Evolutionary conservation across 768 basidiomycete genomes (phyloP).

Genomic region (Tylopilus rubrobrunneus): DNA sequence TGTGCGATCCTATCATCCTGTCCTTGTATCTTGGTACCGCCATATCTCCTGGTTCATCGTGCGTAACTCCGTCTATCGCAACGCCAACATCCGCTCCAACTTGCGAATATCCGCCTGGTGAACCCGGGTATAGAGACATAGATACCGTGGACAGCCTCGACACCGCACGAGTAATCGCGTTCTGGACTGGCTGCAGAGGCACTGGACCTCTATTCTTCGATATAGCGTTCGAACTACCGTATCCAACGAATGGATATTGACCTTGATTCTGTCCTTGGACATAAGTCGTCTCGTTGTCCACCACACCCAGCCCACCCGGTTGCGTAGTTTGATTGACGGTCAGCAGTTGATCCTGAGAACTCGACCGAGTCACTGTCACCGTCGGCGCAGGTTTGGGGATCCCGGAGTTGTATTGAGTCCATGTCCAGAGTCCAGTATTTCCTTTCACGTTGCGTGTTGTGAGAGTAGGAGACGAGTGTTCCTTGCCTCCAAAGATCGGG

Average conservation of each 20-base stretch:
- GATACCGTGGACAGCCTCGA: constrained; percentile 40
- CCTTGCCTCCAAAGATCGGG: constrained; percentile 76
- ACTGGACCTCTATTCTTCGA: constrained; percentile 25
- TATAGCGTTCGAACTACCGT: constrained; percentile 19
- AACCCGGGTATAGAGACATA: constrained; percentile 44
- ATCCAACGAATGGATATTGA: constrained; percentile 24
- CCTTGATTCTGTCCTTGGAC: constrained; percentile 9
- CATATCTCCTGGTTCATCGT: constrained; percentile 39
- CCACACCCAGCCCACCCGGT: constrained; percentile 5
- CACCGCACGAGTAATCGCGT: constrained; percentile 38
- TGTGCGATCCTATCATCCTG: constrained; percentile 20
- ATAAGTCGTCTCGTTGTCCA: constrained; percentile 11
- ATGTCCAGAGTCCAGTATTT: constrained; percentile 48
- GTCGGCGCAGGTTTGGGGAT: constrained; percentile 27
- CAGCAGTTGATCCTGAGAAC: constrained; percentile 14
- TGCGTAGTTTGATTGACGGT: constrained; percentile 7
- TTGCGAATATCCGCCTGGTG: constrained; percentile 33
- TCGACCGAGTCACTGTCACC: constrained; percentile 23
- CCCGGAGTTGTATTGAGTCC: constrained; percentile 51
- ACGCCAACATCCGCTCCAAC: constrained; percentile 29
- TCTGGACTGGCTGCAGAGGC: constrained; percentile 40
- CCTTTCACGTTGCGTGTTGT: constrained; percentile 31
- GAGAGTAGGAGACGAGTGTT: constrained; percentile 42
- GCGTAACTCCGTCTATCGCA: constrained; percentile 36
- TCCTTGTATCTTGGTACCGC: constrained; percentile 34